phyloP scores from a whole-genome alignment of 2,329 filamentous ascomycete species.

The Botryotinia narcissicola region DNA sequence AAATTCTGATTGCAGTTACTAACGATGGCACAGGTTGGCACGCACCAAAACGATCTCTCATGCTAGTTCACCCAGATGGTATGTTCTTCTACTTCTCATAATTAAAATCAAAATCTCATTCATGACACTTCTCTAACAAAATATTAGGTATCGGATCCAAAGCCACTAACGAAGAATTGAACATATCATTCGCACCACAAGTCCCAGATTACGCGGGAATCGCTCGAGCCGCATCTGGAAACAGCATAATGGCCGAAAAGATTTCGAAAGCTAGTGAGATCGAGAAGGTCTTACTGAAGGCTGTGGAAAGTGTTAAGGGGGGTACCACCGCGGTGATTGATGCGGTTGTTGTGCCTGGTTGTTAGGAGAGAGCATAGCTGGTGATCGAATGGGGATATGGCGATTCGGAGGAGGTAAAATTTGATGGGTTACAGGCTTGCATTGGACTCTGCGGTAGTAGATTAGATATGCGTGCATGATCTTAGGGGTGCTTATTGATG shows the following conservation, averaged over 20 bases:
- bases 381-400: background rate
- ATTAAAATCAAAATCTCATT: too few species aligned
- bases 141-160: conserved; percentile 55
- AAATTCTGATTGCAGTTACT: background rate
- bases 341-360: conserved; percentile 35
- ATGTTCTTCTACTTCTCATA: background rate
- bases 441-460: background rate
- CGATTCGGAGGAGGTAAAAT: background rate
- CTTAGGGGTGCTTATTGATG: background rate
- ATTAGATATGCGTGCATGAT: background rate
- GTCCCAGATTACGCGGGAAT: conserved; percentile 64
- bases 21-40: conserved; percentile 55
- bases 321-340: conserved; percentile 63
- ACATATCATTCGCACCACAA: conserved; percentile 63
- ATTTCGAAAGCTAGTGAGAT: conserved; percentile 57
- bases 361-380: conserved; percentile 20
- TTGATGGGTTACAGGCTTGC: background rate
- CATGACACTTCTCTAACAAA: background rate
- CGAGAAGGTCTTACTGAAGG: conserved; percentile 52
- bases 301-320: conserved; percentile 55
- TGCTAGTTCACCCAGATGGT: conserved; percentile 61
- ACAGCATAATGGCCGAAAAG: conserved; percentile 58
- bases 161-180: conserved; percentile 61
- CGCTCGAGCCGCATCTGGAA: conserved; percentile 62
- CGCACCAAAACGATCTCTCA: conserved; percentile 57